phyloP scores from a whole-genome alignment of 768 basidiomycete genomes.

The Mycena belliarum region DNA sequence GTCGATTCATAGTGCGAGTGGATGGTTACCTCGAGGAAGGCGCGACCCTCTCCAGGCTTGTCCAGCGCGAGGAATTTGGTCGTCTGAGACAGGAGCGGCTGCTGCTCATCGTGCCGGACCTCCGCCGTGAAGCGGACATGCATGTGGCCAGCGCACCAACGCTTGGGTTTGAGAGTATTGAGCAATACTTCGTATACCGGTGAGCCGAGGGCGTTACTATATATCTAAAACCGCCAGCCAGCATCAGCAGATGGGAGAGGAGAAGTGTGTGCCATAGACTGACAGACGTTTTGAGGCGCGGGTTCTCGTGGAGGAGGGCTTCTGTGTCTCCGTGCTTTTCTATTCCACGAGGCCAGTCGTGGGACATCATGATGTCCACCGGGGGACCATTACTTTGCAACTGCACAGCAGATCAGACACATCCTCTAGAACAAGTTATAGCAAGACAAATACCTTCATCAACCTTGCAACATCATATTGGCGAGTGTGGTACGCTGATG shows the following conservation, averaged over 20 bases:
- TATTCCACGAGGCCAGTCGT: slow-evolving; percentile 93
- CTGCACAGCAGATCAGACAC: slow-evolving; percentile 17
- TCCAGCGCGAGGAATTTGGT: slow-evolving; percentile 86
- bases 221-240: slow-evolving; percentile 49
- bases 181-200: slow-evolving; percentile 64
- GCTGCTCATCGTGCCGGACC: slow-evolving; percentile 32
- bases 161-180: slow-evolving; percentile 52
- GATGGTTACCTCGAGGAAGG: slow-evolving; percentile 73
- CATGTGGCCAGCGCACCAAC: slow-evolving; percentile 37
- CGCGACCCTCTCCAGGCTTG: slow-evolving; percentile 77
- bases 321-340: slow-evolving; percentile 75
- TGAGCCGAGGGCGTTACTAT: slow-evolving; percentile 58
- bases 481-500: slow-evolving; percentile 89
- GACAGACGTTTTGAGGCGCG: slow-evolving; percentile 47
- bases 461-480: slow-evolving; percentile 81
- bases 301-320: slow-evolving; percentile 70
- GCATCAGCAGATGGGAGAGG: too few species aligned
- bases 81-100: slow-evolving; percentile 19
- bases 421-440: background rate
- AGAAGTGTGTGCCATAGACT: too few species aligned
- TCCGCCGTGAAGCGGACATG: slow-evolving; percentile 80
- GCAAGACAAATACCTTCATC: slow-evolving; percentile 54
- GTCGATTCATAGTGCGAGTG: background rate
- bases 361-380: slow-evolving; percentile 84
- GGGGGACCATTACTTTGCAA: slow-evolving; percentile 44